Evolutionary conservation across 2,329 filamentous ascomycete genomes (phyloP).

Genomic region (Penicillium aurantiogriseum): DNA sequence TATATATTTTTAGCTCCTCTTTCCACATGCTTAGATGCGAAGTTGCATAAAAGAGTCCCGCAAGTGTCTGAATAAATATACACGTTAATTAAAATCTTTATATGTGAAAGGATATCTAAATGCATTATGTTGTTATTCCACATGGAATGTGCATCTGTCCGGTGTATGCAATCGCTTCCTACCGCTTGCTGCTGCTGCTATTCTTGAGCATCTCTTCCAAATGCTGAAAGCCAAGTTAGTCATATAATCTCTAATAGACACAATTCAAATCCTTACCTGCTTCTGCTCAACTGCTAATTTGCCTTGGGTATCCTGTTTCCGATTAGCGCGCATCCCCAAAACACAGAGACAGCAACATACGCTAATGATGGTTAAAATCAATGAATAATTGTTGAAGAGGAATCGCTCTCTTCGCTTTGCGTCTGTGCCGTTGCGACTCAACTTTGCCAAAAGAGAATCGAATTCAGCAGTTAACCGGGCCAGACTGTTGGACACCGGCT

Average conservation of each 20-base stretch:
- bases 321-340: slow-evolving; percentile 9
- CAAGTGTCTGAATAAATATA: background rate
- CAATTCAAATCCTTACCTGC: slow-evolving; percentile 36
- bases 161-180: slow-evolving; percentile 14
- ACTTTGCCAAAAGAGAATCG: slow-evolving; percentile 75
- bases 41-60: background rate
- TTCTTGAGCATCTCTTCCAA: slow-evolving; percentile 43
- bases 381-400: slow-evolving; percentile 91
- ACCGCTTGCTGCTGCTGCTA: slow-evolving; percentile 34
- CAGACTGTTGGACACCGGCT: slow-evolving; percentile 82
- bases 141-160: slow-evolving; percentile 9
- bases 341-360: slow-evolving; percentile 39
- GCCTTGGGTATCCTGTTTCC: slow-evolving; percentile 45
- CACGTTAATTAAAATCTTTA: background rate
- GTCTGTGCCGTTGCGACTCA: slow-evolving; percentile 74
- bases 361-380: slow-evolving; percentile 89
- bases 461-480: slow-evolving; percentile 75
- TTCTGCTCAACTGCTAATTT: slow-evolving; percentile 66
- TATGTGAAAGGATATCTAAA: slow-evolving; percentile 8
- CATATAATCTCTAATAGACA: background rate
- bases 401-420: slow-evolving; percentile 81
- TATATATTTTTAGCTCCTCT: no score
- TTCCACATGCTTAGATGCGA: background rate
- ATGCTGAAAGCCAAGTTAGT: slow-evolving; percentile 29
- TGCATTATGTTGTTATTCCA: slow-evolving; percentile 2